phyloP scores from a whole-genome alignment of 441 rosid genomes.

The Erodium moschatum region DNA sequence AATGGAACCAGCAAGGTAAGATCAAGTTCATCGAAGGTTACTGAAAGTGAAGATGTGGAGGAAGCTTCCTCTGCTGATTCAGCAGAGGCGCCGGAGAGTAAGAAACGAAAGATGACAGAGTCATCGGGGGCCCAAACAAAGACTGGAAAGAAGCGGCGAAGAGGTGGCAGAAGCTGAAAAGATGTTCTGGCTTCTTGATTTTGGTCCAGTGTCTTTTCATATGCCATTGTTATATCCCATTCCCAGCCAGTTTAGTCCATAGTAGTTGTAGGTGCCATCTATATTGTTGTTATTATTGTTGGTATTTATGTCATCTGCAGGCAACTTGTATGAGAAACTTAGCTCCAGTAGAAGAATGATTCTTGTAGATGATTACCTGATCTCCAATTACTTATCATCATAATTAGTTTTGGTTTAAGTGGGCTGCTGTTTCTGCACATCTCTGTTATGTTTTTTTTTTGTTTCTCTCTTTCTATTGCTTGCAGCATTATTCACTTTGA shows the following conservation, averaged over 20 bases:
- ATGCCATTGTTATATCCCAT: background rate
- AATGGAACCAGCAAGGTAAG: slow-evolving; percentile 44
- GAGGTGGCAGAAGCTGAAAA: slow-evolving; percentile 28
- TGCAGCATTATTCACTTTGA: too few relatives aligned
- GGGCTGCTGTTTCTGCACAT: background rate
- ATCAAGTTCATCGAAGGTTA: slow-evolving; percentile 40
- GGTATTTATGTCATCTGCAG: background rate
- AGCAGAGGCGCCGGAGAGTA: slow-evolving; percentile 35
- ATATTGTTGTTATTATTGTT: background rate
- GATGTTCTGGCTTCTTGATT: background rate
- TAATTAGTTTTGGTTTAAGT: background rate
- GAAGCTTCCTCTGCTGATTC: slow-evolving; percentile 35
- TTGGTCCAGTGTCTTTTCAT: too few relatives aligned
- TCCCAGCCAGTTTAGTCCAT: background rate
- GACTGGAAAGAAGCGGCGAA: slow-evolving; percentile 54
- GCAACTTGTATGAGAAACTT: background rate
- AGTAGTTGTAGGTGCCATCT: slow-evolving; percentile 4
- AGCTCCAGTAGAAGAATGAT: background rate
- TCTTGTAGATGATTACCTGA: background rate
- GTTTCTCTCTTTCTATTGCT: too few relatives aligned
- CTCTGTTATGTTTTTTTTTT: background rate
- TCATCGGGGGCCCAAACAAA: slow-evolving; percentile 39
- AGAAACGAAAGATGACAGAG: slow-evolving; percentile 26
- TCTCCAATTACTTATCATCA: background rate
- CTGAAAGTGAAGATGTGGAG: slow-evolving; percentile 30